phyloP scores from a whole-genome alignment of 23 red algal genomes.

The Gracilariopsis chorda region DNA sequence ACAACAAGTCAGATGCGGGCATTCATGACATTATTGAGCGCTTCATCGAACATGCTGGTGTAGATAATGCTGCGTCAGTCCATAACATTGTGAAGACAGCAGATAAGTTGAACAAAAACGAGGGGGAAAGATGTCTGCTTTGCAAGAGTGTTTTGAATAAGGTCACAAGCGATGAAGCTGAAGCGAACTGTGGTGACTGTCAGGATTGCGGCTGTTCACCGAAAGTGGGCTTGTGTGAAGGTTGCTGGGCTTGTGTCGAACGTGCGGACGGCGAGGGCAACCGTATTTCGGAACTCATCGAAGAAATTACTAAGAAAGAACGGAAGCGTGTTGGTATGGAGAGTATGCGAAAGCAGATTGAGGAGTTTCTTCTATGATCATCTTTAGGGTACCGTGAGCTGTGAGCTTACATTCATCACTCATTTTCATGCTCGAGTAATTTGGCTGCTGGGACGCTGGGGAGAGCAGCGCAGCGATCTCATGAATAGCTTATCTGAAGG shows the following conservation, averaged over 20 bases:
- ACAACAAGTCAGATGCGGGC: background rate
- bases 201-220: background rate
- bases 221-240: background rate
- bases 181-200: background rate
- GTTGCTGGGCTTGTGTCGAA: background rate
- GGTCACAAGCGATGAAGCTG: background rate
- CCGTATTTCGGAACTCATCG: background rate
- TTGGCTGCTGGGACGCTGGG: too few relatives aligned
- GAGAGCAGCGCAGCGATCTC: too few relatives aligned
- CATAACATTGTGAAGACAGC: conserved; percentile 40
- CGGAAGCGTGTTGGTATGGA: background rate
- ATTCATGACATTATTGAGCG: background rate
- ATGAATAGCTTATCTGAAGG: too few relatives aligned
- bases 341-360: conserved; percentile 5
- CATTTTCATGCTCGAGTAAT: too few relatives aligned
- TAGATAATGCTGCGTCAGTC: conserved; percentile 2
- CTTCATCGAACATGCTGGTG: conserved; percentile 1
- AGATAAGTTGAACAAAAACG: background rate
- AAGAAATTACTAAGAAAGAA: background rate
- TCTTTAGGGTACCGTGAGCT: too few relatives aligned
- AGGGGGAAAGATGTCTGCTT: background rate
- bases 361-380: conserved; percentile 3
- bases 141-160: background rate
- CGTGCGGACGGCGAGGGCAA: background rate
- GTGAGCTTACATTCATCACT: too few relatives aligned